phyloP scores from a whole-genome alignment of 257 asterid species.

The Anisodus acutangulus region DNA sequence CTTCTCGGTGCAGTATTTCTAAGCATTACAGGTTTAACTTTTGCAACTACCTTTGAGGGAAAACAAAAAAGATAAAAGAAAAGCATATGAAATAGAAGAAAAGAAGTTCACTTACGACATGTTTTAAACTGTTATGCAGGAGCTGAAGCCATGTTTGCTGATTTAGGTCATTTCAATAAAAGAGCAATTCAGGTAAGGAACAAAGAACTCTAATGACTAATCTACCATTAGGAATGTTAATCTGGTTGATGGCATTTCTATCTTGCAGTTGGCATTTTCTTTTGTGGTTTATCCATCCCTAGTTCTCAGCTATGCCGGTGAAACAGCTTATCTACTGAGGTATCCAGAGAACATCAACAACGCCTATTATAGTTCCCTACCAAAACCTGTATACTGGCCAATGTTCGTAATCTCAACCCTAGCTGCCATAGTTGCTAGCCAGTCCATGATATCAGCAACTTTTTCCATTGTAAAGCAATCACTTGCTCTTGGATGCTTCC shows the following conservation, averaged over 20 bases:
- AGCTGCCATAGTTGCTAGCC: slow-evolving; percentile 57
- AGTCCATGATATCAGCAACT: slow-evolving; percentile 72
- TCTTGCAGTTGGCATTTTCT: slow-evolving; percentile 59
- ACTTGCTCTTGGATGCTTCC: slow-evolving; percentile 68
- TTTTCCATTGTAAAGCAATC: slow-evolving; percentile 74
- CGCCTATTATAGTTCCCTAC: slow-evolving; percentile 73
- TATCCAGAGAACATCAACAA: slow-evolving; percentile 57
- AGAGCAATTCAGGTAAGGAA: slow-evolving; percentile 61
- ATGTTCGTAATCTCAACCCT: slow-evolving; percentile 69
- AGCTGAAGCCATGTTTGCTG: slow-evolving; percentile 86
- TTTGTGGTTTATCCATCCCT: slow-evolving; percentile 71
- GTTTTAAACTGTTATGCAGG: slow-evolving; percentile 43
- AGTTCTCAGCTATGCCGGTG: slow-evolving; percentile 66
- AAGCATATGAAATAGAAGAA: neutral
- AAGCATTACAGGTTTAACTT: slow-evolving; percentile 55
- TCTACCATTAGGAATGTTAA: neutral
- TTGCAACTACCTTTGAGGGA: neutral
- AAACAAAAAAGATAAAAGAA: neutral
- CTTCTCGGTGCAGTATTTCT: slow-evolving; percentile 75
- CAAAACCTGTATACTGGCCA: slow-evolving; percentile 68
- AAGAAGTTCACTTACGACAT: neutral
- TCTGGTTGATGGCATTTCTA: neutral
- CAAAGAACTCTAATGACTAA: neutral
- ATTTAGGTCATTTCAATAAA: slow-evolving; percentile 78
- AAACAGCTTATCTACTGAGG: slow-evolving; percentile 63